Evolutionary conservation across 2,329 filamentous ascomycete genomes (phyloP), one percentile per base, ranked within the genome.

Genomic region (Xylaria sp.): DNA sequence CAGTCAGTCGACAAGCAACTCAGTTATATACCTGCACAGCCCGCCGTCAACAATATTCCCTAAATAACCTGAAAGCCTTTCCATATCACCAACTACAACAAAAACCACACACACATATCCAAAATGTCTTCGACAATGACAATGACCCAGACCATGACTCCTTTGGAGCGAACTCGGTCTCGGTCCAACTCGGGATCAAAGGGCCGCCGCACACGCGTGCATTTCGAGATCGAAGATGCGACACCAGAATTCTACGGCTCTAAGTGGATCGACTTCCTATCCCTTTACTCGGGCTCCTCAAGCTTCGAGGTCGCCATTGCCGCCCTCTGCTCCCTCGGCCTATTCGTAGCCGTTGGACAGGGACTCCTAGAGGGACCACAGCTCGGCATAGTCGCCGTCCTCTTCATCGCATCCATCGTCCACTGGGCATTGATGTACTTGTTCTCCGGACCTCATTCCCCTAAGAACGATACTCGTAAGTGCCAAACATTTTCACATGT

Each of bases 231-330:
- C 45, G 68, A 72, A 34, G 70, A 72, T 30, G 64, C 67, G 7
- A 53, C 62, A 2, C 67, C 69, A 34, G 69, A 70, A 24, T 62
- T 69, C 61, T 69, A 67, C 63, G 69, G 42, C 54, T 68, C 69
- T 5, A 71, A 69, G 61, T 71, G 63, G 69, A 66, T 71, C 51
- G 62, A 71, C 64, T 27, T 68, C 24, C 69, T 71, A 11, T 71
- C 69, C 4, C 67, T 71, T 47, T 71, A 71, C 68, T 69, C 69
- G 27, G 70, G 70, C 39, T 71, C 69, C 11, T 69, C 69, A 0
- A 69, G 69, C 63, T 69, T 67, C 45, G 69, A 72, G 66, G 69
- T 72, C 30, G 69, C 70, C 61, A 71, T 72, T 39, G 69, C 70
- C 2, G 70, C 70, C 1, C 17, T 72, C 5, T 72, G 70, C 66